These are phyloP conservation scores for Fusarium tjaetaba DNA, from an alignment of 2,329 filamentous ascomycete species.

Conservation along the genomic window DNA sequence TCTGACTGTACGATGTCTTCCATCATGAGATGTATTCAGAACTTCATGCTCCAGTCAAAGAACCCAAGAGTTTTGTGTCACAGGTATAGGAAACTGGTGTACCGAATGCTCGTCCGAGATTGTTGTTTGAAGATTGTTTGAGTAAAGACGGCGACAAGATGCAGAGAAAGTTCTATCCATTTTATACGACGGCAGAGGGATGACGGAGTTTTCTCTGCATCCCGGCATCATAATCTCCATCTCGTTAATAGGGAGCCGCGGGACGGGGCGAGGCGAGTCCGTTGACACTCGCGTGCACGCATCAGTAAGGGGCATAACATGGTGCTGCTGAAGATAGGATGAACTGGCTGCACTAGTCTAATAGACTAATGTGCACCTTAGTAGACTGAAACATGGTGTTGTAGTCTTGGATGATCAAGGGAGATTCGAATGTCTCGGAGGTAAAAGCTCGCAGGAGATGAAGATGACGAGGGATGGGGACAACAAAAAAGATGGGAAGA, in stretches of 20 bases:
- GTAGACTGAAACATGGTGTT: background rate
- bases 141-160: background rate
- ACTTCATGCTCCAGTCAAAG: background rate
- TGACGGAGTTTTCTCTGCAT: background rate
- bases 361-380: background rate
- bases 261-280: background rate
- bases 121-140: background rate
- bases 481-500: background rate
- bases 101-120: too few species aligned
- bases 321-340: background rate
- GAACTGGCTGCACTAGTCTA: constrained; percentile 8
- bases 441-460: background rate
- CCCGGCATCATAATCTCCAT: background rate
- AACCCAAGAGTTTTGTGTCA: background rate
- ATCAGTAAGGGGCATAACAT: constrained; percentile 1
- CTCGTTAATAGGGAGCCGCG: background rate
- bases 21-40: background rate
- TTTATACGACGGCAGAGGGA: background rate
- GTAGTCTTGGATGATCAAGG: background rate
- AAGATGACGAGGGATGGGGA: background rate
- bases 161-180: background rate
- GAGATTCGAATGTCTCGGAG: background rate
- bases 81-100: too few species aligned
- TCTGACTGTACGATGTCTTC: background rate
- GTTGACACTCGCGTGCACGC: background rate